Evolutionary conservation across 805 yeast genomes (phyloP).

Genomic region (Wickerhamomyces sydowiorum): DNA sequence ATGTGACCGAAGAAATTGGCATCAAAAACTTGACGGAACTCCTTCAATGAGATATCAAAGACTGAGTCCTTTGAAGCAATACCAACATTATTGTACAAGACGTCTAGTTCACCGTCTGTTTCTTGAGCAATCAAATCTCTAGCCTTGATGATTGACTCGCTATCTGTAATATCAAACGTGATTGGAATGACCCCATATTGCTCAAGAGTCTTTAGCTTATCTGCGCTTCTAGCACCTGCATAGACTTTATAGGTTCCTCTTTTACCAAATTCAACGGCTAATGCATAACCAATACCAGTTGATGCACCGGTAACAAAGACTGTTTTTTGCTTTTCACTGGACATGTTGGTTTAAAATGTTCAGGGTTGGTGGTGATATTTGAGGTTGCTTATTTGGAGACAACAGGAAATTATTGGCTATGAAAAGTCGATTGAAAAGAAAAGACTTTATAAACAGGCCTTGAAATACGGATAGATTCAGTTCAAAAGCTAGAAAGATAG

Average conservation of each 20-base stretch:
- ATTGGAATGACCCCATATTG: conserved; percentile 27
- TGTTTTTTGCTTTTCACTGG: conserved; percentile 20
- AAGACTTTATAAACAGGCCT: no score
- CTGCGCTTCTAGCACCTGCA: conserved; percentile 28
- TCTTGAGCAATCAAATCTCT: conserved; percentile 19
- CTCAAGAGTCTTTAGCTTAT: conserved; percentile 24
- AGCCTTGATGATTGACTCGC: conserved; percentile 23
- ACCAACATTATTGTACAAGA: conserved; percentile 40
- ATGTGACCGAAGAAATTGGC: conserved; percentile 36
- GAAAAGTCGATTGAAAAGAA: no score
- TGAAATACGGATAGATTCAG: no score
- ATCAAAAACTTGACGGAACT: conserved; percentile 17
- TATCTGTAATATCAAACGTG: conserved; percentile 30
- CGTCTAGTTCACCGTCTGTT: conserved; percentile 29
- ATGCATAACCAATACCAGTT: conserved; percentile 49
- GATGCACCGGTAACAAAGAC: conserved; percentile 60
- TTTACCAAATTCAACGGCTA: conserved; percentile 38
- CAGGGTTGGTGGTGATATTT: no score
- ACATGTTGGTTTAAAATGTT: background rate
- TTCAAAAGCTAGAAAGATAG: no score
- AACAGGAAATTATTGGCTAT: no score
- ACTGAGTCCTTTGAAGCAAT: conserved; percentile 20
- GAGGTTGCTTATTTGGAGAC: no score
- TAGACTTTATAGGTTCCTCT: conserved; percentile 32
- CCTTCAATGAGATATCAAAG: conserved; percentile 26